Base-by-base conservation (phyloP, 1,139 yeast genomes). In the Diutina neorugosa region DNA sequence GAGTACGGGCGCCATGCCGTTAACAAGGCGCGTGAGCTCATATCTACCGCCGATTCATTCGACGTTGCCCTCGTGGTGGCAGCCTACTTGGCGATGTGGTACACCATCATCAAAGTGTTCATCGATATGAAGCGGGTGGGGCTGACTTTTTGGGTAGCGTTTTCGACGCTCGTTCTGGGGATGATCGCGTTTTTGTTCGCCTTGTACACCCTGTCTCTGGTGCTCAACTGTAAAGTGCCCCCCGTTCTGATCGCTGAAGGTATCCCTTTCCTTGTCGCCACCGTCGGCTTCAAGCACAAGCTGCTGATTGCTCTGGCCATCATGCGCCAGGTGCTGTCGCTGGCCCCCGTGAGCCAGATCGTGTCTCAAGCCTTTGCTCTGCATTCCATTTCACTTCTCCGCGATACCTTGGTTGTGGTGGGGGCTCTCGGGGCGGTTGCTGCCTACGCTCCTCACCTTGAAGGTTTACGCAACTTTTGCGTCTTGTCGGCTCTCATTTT, bases 281-380 rank as follows among this genome's bases (percentile, higher is more conserved):
- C 91, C 9, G 82, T 93, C 62, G 98, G 98, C 1, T 93, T 93
- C 69, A 91, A 90, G 63, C 89, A 88, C 66, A 90, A 93, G 63
- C 80, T 89, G 27, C 76, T 83, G 31, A 77, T 91, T 59, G 87
- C 97, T 1, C 75, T 83, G 31, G 77, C 81, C 53, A 84, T 86
- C 43, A 67, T 84, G 62, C 66, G 68, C 54, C 73, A 73, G 54
- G 61, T 62, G 18, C 62, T 69, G 18, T 62, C 71, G 4, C 63
- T 66, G 50, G 62, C 63, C 44, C 80, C 77, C 55, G 80, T 74
- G 44, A 68, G 72, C 47, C 66, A 71, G 43, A 71, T 77, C 48
- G 80, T 80, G 53, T 65, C 78, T 18, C 74, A 78, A 52, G 85
- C 91, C n/a, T 78, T 89, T 59, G 71, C 77, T 44, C 76, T 81